Conservation (phyloP, 2,329 filamentous ascomycete species). For the Colletotrichum tropicicola region DNA sequence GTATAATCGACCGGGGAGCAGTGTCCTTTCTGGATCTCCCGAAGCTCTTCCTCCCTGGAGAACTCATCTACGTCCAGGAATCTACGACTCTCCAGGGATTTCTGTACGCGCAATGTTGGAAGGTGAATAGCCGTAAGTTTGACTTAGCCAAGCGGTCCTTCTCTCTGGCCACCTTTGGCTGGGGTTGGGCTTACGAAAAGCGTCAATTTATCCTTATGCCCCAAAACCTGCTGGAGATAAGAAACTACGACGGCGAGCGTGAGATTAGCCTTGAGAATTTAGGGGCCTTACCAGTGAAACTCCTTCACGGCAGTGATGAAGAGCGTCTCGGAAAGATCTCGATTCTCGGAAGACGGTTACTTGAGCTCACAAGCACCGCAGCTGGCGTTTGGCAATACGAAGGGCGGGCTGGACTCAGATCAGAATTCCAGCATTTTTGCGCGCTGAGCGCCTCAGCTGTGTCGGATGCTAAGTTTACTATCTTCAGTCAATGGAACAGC, state of each 20-base stretch:
- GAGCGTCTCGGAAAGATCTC: background rate
- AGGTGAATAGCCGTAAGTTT: background rate
- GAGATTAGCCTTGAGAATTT: background rate
- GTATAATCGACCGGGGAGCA: background rate
- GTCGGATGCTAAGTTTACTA: too few relatives aligned
- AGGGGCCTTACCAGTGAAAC: background rate
- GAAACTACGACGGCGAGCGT: background rate
- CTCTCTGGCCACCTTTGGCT: background rate
- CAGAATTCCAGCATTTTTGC: too few relatives aligned
- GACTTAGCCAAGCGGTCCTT: accelerated
- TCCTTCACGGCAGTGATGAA: background rate
- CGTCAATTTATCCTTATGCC: background rate
- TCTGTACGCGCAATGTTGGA: background rate
- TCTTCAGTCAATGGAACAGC: too few relatives aligned
- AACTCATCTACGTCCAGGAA: background rate
- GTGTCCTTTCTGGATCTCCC: background rate
- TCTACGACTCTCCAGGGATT: background rate
- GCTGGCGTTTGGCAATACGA: too few relatives aligned
- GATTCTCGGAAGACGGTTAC: background rate
- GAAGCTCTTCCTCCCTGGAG: background rate
- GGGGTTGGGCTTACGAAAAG: background rate
- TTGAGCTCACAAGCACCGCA: background rate
- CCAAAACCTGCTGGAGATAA: too few relatives aligned
- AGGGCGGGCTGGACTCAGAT: too few relatives aligned
- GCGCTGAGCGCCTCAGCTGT: too few relatives aligned